These are phyloP conservation scores for Cutaneotrichosporon curvatum DNA, from an alignment of 1,284 basidiomycete genomes.

Conservation along the genomic window DNA sequence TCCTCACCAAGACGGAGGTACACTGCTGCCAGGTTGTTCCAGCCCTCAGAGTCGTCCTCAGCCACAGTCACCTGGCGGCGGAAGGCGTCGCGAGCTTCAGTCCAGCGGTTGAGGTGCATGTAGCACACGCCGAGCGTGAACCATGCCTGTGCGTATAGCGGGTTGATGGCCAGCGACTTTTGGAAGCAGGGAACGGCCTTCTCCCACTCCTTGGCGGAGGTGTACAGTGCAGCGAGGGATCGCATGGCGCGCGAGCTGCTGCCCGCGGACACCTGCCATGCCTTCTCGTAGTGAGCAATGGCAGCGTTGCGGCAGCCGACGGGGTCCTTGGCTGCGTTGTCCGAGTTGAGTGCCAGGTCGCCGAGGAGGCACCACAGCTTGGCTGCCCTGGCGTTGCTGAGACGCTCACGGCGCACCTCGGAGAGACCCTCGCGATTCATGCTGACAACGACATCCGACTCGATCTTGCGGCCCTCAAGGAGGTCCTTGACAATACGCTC, in stretches of 20 bases:
- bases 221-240: slow-evolving; percentile 78
- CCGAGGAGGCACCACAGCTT: slow-evolving; percentile 95
- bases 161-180: slow-evolving; percentile 77
- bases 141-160: slow-evolving; percentile 80
- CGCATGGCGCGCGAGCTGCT: slow-evolving; percentile 85
- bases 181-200: slow-evolving; percentile 63
- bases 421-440: slow-evolving; percentile 53
- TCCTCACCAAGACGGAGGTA: slow-evolving; percentile 71
- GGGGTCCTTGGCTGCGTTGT: slow-evolving; percentile 27
- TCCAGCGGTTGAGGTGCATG: slow-evolving; percentile 74
- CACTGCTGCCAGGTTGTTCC: slow-evolving; percentile 95
- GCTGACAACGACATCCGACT: slow-evolving; percentile 65
- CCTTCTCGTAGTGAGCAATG: slow-evolving; percentile 70
- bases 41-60: slow-evolving; percentile 94
- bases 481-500: slow-evolving; percentile 72
- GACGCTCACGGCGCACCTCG: slow-evolving; percentile 49
- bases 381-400: slow-evolving; percentile 69
- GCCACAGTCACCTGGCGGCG: slow-evolving; percentile 79
- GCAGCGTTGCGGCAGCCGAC: slow-evolving; percentile 38
- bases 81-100: slow-evolving; percentile 75
- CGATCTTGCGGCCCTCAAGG: slow-evolving; percentile 70
- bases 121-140: slow-evolving; percentile 90
- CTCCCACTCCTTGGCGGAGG: slow-evolving; percentile 59
- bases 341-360: slow-evolving; percentile 66
- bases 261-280: slow-evolving; percentile 72